These are phyloP conservation scores for Euphorbia lathyris DNA, from an alignment of 345 rosid species.

Conservation along the genomic window DNA sequence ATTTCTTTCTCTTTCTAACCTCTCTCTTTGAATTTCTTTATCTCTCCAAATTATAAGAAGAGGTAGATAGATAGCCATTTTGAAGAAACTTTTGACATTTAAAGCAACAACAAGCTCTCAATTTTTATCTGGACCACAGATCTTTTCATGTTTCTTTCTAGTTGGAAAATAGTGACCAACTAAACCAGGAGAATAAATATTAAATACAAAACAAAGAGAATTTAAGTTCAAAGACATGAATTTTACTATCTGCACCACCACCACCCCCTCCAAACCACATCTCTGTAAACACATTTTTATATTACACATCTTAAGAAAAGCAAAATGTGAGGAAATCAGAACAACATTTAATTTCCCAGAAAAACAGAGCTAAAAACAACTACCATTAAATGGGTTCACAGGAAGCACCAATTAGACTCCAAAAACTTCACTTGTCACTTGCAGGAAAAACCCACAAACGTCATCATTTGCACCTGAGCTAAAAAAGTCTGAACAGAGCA, in stretches of 20 bases:
- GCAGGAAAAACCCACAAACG: too few relatives aligned
- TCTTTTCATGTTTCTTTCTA: constrained; percentile 12
- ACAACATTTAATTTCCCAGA: constrained; percentile 3
- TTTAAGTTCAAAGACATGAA: constrained; percentile 11
- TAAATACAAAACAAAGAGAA: constrained; percentile 18
- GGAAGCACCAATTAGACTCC: constrained; percentile 17
- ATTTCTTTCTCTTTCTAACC: too few relatives aligned
- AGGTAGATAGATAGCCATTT: too few relatives aligned
- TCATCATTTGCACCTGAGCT: too few relatives aligned
- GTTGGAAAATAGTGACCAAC: constrained; percentile 12
- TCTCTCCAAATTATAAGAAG: constrained; percentile 10
- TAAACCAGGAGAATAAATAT: constrained; percentile 23
- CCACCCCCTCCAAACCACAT: constrained; percentile 54
- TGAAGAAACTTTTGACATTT: too few relatives aligned
- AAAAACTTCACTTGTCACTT: constrained; percentile 33
- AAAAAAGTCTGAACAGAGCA: constrained; percentile 26
- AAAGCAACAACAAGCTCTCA: too few relatives aligned
- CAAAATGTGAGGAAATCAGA: constrained; percentile 17
- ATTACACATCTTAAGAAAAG: too few relatives aligned
- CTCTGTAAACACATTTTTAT: constrained; percentile 26
- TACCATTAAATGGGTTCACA: constrained; percentile 30
- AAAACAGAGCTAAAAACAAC: constrained; percentile 20
- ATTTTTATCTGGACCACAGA: constrained; percentile 22
- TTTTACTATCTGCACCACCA: constrained; percentile 42
- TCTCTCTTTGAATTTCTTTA: too few relatives aligned